Percentiles rank a stretch among this genome's conserved stretches.
Conservation (phyloP, 768 basidiomycete species). For the Lactarius vividus region DNA sequence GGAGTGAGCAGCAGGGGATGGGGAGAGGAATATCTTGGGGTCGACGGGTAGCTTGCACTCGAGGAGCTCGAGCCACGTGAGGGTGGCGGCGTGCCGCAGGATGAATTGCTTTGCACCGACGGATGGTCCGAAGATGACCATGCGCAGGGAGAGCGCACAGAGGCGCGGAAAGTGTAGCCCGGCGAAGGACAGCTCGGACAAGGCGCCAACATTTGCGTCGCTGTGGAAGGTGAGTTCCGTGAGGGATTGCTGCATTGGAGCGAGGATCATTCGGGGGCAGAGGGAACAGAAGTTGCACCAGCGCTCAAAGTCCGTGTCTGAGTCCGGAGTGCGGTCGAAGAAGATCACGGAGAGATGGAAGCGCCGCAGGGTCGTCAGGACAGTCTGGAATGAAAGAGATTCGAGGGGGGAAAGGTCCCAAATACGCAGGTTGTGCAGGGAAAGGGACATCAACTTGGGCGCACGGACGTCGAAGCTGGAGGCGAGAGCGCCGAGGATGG, state of each 20-base stretch:
- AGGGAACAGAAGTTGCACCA: background rate
- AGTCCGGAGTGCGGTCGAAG: background rate
- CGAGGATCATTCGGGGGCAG: background rate
- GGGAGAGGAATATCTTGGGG: background rate
- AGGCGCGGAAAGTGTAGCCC: background rate
- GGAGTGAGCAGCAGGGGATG: background rate
- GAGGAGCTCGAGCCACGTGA: background rate
- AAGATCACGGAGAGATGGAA: background rate
- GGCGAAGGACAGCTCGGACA: background rate
- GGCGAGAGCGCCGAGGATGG: background rate
- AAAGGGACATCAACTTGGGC: background rate
- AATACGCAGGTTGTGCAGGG: background rate
- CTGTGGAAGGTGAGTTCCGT: background rate
- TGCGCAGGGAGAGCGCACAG: background rate
- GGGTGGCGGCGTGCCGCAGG: background rate
- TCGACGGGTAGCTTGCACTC: background rate
- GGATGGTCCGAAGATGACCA: background rate
- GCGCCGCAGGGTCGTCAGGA: background rate
- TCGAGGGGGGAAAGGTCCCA: background rate
- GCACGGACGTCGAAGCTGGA: background rate
- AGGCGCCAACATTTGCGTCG: background rate
- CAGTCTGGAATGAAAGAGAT: background rate
- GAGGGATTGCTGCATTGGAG: background rate
- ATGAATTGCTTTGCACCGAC: background rate
- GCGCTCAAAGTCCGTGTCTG: too few species aligned